Conservation (phyloP, 345 rosid genomes). For the Passiflora organensis region DNA sequence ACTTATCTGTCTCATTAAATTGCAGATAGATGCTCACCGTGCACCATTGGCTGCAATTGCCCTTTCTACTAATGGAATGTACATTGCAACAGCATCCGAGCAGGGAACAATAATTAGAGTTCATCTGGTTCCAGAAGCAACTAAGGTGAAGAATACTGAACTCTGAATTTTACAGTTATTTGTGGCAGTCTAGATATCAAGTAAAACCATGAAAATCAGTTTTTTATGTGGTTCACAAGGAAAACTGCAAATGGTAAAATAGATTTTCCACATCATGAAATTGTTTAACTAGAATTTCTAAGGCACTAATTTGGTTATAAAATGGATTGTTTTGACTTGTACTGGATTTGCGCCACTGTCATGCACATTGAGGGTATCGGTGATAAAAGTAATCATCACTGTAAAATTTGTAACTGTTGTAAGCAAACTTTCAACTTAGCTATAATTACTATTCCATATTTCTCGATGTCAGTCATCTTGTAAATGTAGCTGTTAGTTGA, state of each 20-base stretch:
- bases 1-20: constrained; percentile 7
- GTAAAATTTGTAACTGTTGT: too few species aligned
- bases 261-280: too few species aligned
- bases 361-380: too few species aligned
- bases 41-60: constrained; percentile 75
- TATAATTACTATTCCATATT: too few species aligned
- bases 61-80: constrained; percentile 74
- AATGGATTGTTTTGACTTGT: too few species aligned
- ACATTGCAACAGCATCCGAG: constrained; percentile 91
- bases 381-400: too few species aligned
- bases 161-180: constrained; percentile 7
- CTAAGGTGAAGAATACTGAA: constrained; percentile 48
- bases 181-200: constrained; percentile 2
- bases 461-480: background rate
- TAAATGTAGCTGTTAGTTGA: background rate
- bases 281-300: too few species aligned
- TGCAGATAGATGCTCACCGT: constrained; percentile 89
- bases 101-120: constrained; percentile 88
- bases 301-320: too few species aligned
- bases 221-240: background rate
- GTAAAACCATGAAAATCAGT: background rate
- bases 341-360: too few species aligned
- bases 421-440: too few species aligned
- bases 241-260: background rate
- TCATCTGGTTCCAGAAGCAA: constrained; percentile 75